Evolutionary conservation across 352 stramenopile genomes (phyloP).

Genomic region (Globisporangium canariense): DNA sequence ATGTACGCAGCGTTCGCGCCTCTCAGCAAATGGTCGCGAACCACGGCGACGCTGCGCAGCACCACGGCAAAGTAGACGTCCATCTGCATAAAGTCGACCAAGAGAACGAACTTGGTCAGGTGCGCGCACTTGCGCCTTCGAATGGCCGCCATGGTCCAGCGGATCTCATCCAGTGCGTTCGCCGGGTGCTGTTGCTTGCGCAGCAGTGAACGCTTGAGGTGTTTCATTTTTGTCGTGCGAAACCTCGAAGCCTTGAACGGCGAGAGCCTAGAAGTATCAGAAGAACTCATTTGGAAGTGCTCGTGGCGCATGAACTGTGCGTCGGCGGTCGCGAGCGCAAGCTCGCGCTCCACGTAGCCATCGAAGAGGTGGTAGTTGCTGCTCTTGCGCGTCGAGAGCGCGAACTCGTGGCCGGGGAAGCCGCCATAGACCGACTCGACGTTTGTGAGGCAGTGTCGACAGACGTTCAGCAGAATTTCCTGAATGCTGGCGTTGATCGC

Average conservation of each 20-base stretch:
- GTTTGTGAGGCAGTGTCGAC: constrained; percentile 33
- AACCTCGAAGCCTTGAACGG: constrained; percentile 22
- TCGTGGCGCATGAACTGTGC: constrained; percentile 44
- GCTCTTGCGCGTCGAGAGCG: constrained; percentile 50
- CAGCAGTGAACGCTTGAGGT: constrained; percentile 21
- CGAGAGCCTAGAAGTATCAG: constrained; percentile 3
- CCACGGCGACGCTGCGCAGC: constrained; percentile 37
- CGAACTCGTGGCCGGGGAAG: constrained; percentile 53
- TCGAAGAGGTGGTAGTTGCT: constrained; percentile 65
- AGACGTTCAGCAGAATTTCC: constrained; percentile 33
- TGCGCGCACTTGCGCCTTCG: constrained; percentile 50
- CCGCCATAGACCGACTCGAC: constrained; percentile 31
- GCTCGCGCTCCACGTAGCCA: constrained; percentile 43
- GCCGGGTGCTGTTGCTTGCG: constrained; percentile 17
- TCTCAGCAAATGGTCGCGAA: constrained; percentile 35
- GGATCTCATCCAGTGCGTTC: constrained; percentile 48
- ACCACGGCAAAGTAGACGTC: constrained; percentile 37
- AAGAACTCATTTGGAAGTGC: constrained; percentile 33
- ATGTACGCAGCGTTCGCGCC: constrained; percentile 43
- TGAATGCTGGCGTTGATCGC: constrained; percentile 34
- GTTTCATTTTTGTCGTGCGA: constrained; percentile 17
- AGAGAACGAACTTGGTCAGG: constrained; percentile 45
- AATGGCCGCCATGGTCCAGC: constrained; percentile 71
- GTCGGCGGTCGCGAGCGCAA: constrained; percentile 49
- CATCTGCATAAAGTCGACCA: constrained; percentile 60